Evolutionary conservation across 192 early-diverging fungal species (phyloP).

Genomic region (Radiomyces spectabilis): DNA sequence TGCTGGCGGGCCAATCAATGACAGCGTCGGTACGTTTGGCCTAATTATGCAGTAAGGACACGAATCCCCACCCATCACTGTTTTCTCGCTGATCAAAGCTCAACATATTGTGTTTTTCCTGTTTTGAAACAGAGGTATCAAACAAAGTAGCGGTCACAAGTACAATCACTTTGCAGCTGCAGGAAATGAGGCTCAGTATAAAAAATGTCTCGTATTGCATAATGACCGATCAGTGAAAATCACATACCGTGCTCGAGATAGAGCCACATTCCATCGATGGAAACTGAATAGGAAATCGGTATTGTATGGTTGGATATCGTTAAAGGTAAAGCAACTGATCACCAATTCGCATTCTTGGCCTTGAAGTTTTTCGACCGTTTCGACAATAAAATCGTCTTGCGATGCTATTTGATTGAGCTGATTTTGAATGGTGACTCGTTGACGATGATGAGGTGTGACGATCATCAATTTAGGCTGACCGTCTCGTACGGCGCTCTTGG

Average conservation of each 20-base stretch:
- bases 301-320: conserved; percentile 17
- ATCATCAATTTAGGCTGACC: conserved; percentile 24
- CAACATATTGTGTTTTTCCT: too few relatives aligned
- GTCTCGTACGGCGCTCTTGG: conserved; percentile 1
- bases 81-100: too few relatives aligned
- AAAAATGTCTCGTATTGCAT: too few relatives aligned
- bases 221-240: too few relatives aligned
- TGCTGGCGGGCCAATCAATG: too few relatives aligned
- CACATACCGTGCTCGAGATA: conserved; percentile 30
- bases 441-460: conserved; percentile 42
- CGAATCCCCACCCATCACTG: too few relatives aligned
- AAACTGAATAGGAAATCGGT: conserved; percentile 33
- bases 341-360: conserved; percentile 53
- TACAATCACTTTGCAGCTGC: too few relatives aligned
- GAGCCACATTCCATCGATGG: conserved; percentile 39
- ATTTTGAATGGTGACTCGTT: conserved; percentile 27
- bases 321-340: conserved; percentile 48
- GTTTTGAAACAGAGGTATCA: too few relatives aligned
- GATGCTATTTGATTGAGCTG: background rate
- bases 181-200: too few relatives aligned
- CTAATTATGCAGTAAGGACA: too few relatives aligned
- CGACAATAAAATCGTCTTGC: conserved; percentile 27
- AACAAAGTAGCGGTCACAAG: too few relatives aligned
- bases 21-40: too few relatives aligned
- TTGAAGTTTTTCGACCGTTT: conserved; percentile 50